These are phyloP conservation scores for Pseudotsuga menziesii DNA, from an alignment of 75 land plant genomes.

Conservation along the genomic window DNA sequence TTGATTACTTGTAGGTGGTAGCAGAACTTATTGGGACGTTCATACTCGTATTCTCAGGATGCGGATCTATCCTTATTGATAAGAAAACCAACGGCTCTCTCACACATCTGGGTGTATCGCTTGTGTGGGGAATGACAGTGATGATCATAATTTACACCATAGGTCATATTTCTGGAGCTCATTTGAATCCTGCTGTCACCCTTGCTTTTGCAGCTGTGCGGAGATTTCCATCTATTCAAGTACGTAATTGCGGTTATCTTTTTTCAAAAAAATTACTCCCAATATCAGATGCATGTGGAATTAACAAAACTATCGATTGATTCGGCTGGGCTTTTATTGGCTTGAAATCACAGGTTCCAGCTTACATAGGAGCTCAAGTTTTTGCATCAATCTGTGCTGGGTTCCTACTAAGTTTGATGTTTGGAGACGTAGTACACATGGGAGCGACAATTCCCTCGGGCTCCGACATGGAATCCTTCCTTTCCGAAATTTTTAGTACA, in stretches of 20 bases:
- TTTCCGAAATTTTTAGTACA: conserved; percentile 63
- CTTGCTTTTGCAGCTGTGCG: conserved; percentile 37
- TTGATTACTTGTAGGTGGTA: conserved; percentile 6
- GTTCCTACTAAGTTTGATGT: conserved; percentile 44
- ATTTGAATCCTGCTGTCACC: conserved; percentile 63
- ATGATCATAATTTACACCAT: conserved; percentile 30
- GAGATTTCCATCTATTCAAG: conserved; percentile 32
- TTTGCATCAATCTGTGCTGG: conserved; percentile 46
- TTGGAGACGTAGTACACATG: conserved; percentile 31
- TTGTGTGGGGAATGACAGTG: conserved; percentile 34
- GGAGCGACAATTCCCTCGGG: conserved; percentile 57
- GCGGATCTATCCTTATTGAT: conserved; percentile 25
- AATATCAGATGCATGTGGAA: no score
- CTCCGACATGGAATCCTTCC: conserved; percentile 49
- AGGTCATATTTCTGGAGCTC: conserved; percentile 60
- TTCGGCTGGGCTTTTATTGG: no score
- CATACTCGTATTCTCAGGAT: conserved; percentile 35
- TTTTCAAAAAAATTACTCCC: no score
- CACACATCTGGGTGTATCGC: conserved; percentile 20
- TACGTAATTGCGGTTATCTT: no score
- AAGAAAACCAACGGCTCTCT: conserved; percentile 5
- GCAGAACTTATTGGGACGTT: conserved; percentile 50
- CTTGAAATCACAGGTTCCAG: conserved; percentile 8
- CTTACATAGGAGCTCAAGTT: conserved; percentile 58
- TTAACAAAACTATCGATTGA: no score